Evolutionary conservation across 805 yeast species (phyloP).

Genomic region (Barnettozyma wickerhamii): DNA sequence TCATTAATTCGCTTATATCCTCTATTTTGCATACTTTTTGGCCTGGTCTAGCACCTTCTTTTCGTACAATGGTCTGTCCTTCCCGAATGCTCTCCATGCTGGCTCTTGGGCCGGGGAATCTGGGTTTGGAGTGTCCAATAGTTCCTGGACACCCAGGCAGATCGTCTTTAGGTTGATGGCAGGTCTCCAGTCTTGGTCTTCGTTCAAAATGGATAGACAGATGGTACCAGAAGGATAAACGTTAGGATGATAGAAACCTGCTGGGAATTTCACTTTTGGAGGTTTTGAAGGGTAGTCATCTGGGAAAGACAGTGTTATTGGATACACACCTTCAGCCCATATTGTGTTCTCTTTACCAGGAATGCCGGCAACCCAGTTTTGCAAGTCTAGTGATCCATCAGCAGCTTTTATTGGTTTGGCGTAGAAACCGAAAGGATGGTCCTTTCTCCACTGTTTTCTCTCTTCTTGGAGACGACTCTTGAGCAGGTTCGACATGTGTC

Average conservation of each 20-base stretch:
- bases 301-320: slow-evolving; percentile 77
- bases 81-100: slow-evolving; percentile 83
- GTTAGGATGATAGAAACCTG: slow-evolving; percentile 93
- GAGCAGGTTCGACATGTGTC: slow-evolving; percentile 17
- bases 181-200: slow-evolving; percentile 97
- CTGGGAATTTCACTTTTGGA: slow-evolving; percentile 87
- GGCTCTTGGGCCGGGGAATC: slow-evolving; percentile 97
- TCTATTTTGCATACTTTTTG: slow-evolving; percentile 51
- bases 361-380: slow-evolving; percentile 90
- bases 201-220: slow-evolving; percentile 88
- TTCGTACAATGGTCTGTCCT: slow-evolving; percentile 65
- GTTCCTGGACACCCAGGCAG: slow-evolving; percentile 86
- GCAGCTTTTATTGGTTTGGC: slow-evolving; percentile 82
- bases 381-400: slow-evolving; percentile 83
- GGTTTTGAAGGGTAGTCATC: slow-evolving; percentile 96
- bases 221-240: slow-evolving; percentile 97
- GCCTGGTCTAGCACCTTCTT: slow-evolving; percentile 81
- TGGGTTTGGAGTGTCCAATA: slow-evolving; percentile 86
- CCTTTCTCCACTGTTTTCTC: slow-evolving; percentile 93
- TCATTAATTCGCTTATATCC: too few species aligned
- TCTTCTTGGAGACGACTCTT: slow-evolving; percentile 81
- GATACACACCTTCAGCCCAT: slow-evolving; percentile 91
- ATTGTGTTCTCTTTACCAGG: slow-evolving; percentile 87
- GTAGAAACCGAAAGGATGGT: slow-evolving; percentile 95
- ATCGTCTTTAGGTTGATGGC: slow-evolving; percentile 90